Evolutionary conservation across 2,329 filamentous ascomycete species (phyloP).

Genomic region (Botryotinia convoluta): DNA sequence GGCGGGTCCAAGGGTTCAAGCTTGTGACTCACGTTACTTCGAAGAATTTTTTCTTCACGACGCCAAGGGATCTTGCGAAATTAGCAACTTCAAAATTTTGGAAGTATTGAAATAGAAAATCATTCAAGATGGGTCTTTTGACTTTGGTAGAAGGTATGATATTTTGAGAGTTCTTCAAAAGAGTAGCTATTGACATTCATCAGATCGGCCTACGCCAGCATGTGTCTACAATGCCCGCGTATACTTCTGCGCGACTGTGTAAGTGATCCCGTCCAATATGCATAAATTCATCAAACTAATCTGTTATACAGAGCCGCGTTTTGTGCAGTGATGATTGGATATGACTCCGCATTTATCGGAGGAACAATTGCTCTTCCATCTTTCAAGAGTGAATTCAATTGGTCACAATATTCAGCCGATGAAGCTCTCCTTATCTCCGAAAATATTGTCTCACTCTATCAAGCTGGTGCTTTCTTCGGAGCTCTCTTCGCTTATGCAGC

Average conservation of each 20-base stretch:
- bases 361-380: slow-evolving; percentile 32
- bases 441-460: slow-evolving; percentile 35
- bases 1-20: slow-evolving; percentile 16
- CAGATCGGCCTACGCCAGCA: slow-evolving; percentile 32
- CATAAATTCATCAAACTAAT: neutral
- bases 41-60: slow-evolving; percentile 13
- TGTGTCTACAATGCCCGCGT: slow-evolving; percentile 32
- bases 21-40: slow-evolving; percentile 8
- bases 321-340: slow-evolving; percentile 49
- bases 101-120: neutral
- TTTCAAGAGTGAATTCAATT: slow-evolving; percentile 30
- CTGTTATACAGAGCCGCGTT: slow-evolving; percentile 46
- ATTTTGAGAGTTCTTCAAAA: slow-evolving; percentile 46
- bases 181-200: neutral
- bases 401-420: slow-evolving; percentile 28
- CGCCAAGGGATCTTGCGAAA: neutral
- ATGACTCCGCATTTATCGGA: slow-evolving; percentile 33
- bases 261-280: slow-evolving; percentile 14
- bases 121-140: slow-evolving; percentile 42
- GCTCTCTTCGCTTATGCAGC: slow-evolving; percentile 17
- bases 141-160: slow-evolving; percentile 52
- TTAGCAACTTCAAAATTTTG: neutral
- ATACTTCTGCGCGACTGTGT: slow-evolving; percentile 29
- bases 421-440: slow-evolving; percentile 22
- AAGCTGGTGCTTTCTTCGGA: slow-evolving; percentile 33